Base-by-base conservation (phyloP, 129 eudicot species). In the Pulicaria dysenterica region DNA sequence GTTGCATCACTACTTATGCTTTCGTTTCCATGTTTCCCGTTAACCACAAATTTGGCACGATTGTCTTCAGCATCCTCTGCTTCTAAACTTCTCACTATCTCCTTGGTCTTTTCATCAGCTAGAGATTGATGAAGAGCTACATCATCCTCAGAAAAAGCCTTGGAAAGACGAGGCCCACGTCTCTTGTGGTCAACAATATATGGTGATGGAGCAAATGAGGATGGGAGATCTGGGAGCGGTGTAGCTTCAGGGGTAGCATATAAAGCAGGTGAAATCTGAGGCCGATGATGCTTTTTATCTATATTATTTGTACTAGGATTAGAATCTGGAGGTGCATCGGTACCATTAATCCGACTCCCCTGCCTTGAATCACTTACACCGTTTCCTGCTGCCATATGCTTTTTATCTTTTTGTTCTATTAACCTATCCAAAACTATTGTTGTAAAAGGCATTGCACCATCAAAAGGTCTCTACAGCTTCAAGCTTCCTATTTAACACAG, bases 151-250 rank as follows among this genome's bases (percentile, higher is more conserved):
- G 95, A 80, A 42, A 56, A 71, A 64, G 91, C 76, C 81, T 90
- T 84, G 43, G 83, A 72, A 54, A 93, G 89, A 1, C 96, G 86
- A 41, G 96, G 98, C 53, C 98, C 98, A 64, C 96, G 88, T 40
- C 98, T 67, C 87, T 93, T 93, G 86, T 93, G 98, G 70, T 93
- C 85, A 69, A 93, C 83, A 39, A 93, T 66, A 13, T 89, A 93
- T 19, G 98, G 98, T 2, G 98, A 93, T 3, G 87, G 84, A 15
- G 85, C 82, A 42, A 85, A 86, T 1, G 92, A 85, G 2, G 92
- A 73, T 16, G 96, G 91, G 8, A 87, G 64, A 85, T 87, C 89
- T 8, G 79, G 82, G 4, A 78, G 73, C 1, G 96, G 96, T 16
- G 89, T 85, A 8, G 94, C 66, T 58, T 81, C 85, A 7, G 96